A percentile compares a stretch with the other conserved stretches of the same genome.
phyloP scores from a whole-genome alignment of 129 eudicot species.

The carrot (Daucus carota) region DNA sequence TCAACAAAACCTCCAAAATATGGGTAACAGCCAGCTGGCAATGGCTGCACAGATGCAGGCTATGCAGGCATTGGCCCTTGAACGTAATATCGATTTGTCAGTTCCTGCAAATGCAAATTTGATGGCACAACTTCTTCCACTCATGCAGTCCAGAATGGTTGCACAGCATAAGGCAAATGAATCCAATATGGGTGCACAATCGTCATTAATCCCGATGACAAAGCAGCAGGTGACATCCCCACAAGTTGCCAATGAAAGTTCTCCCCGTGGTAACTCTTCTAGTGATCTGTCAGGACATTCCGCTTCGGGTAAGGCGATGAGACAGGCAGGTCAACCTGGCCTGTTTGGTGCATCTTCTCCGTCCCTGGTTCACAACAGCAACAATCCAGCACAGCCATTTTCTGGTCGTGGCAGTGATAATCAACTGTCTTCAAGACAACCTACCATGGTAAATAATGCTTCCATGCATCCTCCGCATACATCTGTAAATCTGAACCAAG shows the following conservation, averaged over 20 bases:
- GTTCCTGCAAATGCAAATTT: constrained; percentile 73
- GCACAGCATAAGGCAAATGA: constrained; percentile 68
- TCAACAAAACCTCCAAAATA: constrained; percentile 49
- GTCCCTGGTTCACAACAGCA: constrained; percentile 29
- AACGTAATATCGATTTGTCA: constrained; percentile 80
- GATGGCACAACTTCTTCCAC: constrained; percentile 68
- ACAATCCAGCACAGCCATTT: constrained; percentile 44
- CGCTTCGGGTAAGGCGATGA: constrained; percentile 47
- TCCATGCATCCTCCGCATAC: constrained; percentile 56
- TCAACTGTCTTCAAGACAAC: constrained; percentile 32
- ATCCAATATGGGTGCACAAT: constrained; percentile 36
- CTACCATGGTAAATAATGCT: constrained; percentile 40
- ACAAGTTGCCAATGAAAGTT: constrained; percentile 57
- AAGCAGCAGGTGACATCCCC: constrained; percentile 64
- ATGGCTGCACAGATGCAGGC: constrained; percentile 93
- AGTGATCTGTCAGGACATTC: constrained; percentile 80
- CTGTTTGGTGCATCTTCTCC: constrained; percentile 34
- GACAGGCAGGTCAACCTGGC: constrained; percentile 51
- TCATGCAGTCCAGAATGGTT: constrained; percentile 77
- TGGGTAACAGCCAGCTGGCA: constrained; percentile 44
- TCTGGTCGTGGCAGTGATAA: constrained; percentile 46
- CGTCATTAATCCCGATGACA: constrained; percentile 35
- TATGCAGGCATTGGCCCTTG: constrained; percentile 84
- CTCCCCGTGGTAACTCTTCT: constrained; percentile 69
- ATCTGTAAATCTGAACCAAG: constrained; percentile 65